Percentiles rank a stretch among this genome's conserved stretches.
Conservation (phyloP, 2,329 filamentous ascomycete species). For the Claviceps lovelessii region DNA sequence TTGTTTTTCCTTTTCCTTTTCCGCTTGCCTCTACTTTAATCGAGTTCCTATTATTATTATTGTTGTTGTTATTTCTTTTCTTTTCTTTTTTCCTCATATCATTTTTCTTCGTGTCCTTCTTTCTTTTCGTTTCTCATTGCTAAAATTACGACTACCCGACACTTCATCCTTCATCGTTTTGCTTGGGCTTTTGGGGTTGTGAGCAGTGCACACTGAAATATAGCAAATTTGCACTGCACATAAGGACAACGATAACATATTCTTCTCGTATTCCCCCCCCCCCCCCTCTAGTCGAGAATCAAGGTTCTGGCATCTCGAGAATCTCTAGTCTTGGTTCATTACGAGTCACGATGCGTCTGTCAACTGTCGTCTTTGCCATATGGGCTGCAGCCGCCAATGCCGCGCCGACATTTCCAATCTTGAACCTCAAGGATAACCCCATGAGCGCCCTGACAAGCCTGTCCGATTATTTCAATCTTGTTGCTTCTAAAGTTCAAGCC, state of each 20-base stretch:
- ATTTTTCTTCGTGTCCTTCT: not conserved
- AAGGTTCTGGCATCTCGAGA: not conserved
- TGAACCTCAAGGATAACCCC: constrained; percentile 25
- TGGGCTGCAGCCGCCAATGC: constrained; percentile 30
- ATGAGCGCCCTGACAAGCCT: constrained; percentile 30
- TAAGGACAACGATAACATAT: not conserved
- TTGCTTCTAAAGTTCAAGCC: constrained; percentile 40
- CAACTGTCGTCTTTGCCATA: constrained; percentile 26
- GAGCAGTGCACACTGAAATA: not conserved
- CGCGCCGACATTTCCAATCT: constrained; percentile 27
- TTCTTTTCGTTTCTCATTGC: not conserved
- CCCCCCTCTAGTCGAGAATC: not conserved
- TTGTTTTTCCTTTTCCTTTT: not conserved
- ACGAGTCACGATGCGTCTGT: not conserved
- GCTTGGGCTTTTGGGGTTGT: not conserved
- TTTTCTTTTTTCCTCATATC: no score
- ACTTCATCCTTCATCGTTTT: not conserved
- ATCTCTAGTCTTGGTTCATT: not conserved
- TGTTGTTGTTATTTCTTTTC: no score
- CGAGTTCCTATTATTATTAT: not conserved
- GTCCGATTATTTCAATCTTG: constrained; percentile 45
- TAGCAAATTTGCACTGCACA: not conserved
- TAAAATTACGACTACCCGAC: not conserved
- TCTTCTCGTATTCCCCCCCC: not conserved
- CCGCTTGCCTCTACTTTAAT: not conserved